Conservation (phyloP, 2,329 filamentous ascomycete genomes). For the Fusarium gaditjirri region DNA sequence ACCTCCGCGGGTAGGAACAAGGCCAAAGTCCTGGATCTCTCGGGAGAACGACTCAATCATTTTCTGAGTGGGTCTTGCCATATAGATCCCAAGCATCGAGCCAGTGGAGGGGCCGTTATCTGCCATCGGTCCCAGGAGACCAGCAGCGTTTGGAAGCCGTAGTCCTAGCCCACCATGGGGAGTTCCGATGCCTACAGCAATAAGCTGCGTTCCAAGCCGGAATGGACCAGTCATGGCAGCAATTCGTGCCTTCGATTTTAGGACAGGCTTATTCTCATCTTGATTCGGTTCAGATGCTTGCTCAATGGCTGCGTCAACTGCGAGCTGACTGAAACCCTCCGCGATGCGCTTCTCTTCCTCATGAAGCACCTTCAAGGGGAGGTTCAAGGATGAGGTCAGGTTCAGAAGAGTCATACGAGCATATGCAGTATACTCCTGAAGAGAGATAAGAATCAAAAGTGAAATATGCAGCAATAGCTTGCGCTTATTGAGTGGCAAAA, state of each 20-base stretch:
- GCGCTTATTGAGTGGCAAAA: constrained; percentile 69
- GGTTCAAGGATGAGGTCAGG: constrained; percentile 75
- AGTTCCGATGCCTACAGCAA: constrained; percentile 81
- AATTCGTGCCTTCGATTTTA: constrained; percentile 75
- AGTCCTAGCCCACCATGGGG: constrained; percentile 82
- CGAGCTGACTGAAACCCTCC: constrained; percentile 77
- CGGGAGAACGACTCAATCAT: constrained; percentile 89
- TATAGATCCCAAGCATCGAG: constrained; percentile 91
- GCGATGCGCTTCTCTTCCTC: constrained; percentile 81
- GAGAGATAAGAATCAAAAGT: constrained; percentile 76
- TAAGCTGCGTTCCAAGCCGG: constrained; percentile 79
- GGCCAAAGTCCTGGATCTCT: constrained; percentile 89
- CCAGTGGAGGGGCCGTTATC: constrained; percentile 84
- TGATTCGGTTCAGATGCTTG: constrained; percentile 49
- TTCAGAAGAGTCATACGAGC: constrained; percentile 78
- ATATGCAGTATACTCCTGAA: constrained; percentile 81
- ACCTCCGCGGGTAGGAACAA: constrained; percentile 75
- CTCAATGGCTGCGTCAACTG: constrained; percentile 59
- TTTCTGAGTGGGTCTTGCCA: constrained; percentile 81
- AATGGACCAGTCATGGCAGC: constrained; percentile 54
- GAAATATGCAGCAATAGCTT: constrained; percentile 77
- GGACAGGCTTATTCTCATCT: constrained; percentile 72
- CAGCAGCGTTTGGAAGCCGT: constrained; percentile 77
- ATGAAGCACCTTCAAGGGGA: constrained; percentile 72
- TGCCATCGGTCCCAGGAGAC: constrained; percentile 81